A percentile compares a stretch with the other conserved stretches of the same genome.
Evolutionary conservation across 306 rosid species (phyloP).

Genomic region (Mimosa bimucronata): DNA sequence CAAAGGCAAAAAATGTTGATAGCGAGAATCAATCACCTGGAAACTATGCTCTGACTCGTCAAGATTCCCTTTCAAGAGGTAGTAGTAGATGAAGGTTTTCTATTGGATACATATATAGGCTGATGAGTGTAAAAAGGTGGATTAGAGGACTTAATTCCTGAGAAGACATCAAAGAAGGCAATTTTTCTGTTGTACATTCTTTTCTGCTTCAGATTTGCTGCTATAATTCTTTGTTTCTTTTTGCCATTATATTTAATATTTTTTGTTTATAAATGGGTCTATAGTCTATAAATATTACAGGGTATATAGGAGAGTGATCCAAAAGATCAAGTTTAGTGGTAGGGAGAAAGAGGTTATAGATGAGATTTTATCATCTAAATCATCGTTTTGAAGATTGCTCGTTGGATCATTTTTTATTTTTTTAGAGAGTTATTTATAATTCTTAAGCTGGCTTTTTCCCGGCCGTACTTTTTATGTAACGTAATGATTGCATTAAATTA

Average conservation of each 20-base stretch:
- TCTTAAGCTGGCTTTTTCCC: neutral
- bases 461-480: no score
- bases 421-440: neutral
- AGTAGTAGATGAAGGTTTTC: neutral
- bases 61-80: conserved; percentile 39
- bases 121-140: neutral
- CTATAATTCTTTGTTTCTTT: conserved; percentile 36
- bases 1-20: conserved; percentile 51
- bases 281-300: no score
- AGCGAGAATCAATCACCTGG: conserved; percentile 32
- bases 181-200: conserved; percentile 35
- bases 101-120: conserved; percentile 1
- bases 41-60: conserved; percentile 44
- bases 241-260: neutral
- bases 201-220: conserved; percentile 32
- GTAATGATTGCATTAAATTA: no score
- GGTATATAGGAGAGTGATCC: conserved; percentile 19
- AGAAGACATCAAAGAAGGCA: conserved; percentile 13
- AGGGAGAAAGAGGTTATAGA: neutral
- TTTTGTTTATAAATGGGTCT: conserved; percentile 6
- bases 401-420: conserved; percentile 12
- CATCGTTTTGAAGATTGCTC: conserved; percentile 19
- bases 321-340: neutral
- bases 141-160: conserved; percentile 5
- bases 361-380: conserved; percentile 23